These are phyloP conservation scores for Cubamyces sp. DNA, from an alignment of 768 basidiomycete genomes.

Conservation along the genomic window DNA sequence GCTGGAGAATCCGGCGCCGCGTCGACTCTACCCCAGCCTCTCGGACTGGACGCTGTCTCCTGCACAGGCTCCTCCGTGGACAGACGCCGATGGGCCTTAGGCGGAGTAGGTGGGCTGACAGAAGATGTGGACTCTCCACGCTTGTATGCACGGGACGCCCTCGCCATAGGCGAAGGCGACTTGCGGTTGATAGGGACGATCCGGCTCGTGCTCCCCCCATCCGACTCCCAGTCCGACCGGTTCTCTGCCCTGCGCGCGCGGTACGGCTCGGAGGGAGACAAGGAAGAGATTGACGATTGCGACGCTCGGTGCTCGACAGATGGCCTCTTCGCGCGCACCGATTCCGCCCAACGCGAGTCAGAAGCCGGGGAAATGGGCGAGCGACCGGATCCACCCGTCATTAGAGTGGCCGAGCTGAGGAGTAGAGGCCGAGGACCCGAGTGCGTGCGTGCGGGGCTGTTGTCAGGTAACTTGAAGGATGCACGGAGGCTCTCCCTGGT, in stretches of 20 bases:
- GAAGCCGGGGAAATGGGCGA: conserved; percentile 26
- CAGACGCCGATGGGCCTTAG: conserved; percentile 22
- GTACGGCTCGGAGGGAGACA: conserved; percentile 58
- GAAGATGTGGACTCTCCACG: conserved; percentile 45
- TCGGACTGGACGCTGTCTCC: conserved; percentile 20
- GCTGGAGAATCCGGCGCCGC: conserved; percentile 43
- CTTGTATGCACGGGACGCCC: conserved; percentile 42
- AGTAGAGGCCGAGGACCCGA: conserved; percentile 67
- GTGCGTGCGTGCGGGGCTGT: conserved; percentile 32
- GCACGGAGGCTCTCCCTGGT: conserved; percentile 45
- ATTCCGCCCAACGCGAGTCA: conserved; percentile 26
- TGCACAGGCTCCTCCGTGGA: conserved; percentile 24
- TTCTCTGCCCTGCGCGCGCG: conserved; percentile 39
- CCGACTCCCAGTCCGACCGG: conserved; percentile 61
- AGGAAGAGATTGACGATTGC: conserved; percentile 65
- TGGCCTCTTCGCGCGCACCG: conserved; percentile 29
- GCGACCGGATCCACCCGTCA: conserved; percentile 29
- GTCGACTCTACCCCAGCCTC: conserved; percentile 40
- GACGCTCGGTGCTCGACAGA: conserved; percentile 52
- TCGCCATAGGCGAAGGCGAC: conserved; percentile 75
- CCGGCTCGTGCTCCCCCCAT: conserved; percentile 51
- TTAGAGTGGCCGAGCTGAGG: conserved; percentile 49
- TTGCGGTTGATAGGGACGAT: conserved; percentile 66
- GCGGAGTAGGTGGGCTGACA: conserved; percentile 40
- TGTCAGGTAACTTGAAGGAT: conserved; percentile 44